phyloP scores from a whole-genome alignment of 176 grass and related monocot genomes.

The Luzula sylvatica region DNA sequence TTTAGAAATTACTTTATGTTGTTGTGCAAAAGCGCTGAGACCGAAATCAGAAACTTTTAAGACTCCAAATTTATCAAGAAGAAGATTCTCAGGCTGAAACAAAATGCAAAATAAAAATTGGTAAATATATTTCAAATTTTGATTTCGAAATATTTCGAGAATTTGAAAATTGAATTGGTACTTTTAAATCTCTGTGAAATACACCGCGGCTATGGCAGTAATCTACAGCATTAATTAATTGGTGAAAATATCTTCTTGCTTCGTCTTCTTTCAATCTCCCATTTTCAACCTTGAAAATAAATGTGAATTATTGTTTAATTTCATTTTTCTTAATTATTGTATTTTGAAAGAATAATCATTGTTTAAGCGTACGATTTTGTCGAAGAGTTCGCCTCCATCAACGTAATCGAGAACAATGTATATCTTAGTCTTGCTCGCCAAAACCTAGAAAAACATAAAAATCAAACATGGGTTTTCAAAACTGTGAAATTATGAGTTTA shows the following conservation, averaged over 20 bases:
- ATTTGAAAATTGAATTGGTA: slow-evolving; percentile 3
- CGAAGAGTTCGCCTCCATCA: slow-evolving; percentile 89
- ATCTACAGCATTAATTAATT: slow-evolving; percentile 96
- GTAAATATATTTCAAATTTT: neutral
- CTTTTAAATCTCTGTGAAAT: slow-evolving; percentile 95
- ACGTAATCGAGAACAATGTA: slow-evolving; percentile 99
- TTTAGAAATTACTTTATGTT: slow-evolving; percentile 50
- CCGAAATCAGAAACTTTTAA: slow-evolving; percentile 98
- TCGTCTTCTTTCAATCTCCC: slow-evolving; percentile 78
- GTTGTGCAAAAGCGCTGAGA: slow-evolving; percentile 69
- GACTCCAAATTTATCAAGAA: slow-evolving; percentile 68
- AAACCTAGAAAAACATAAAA: slow-evolving; percentile 45
- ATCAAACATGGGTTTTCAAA: neutral
- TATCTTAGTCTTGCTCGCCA: slow-evolving; percentile 94
- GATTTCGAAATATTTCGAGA: too few relatives aligned
- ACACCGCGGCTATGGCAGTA: slow-evolving; percentile 94
- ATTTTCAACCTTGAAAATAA: slow-evolving; percentile 46
- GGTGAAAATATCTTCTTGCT: slow-evolving; percentile 87
- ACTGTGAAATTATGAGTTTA: too few relatives aligned
- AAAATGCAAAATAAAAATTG: slow-evolving; percentile 16
- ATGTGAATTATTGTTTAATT: neutral
- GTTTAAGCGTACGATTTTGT: slow-evolving; percentile 71
- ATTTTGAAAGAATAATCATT: neutral
- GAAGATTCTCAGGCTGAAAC: slow-evolving; percentile 91
- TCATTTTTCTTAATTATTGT: neutral